phyloP scores from a whole-genome alignment of 1,139 yeast species.

The Kurtzmaniella natalensis region DNA sequence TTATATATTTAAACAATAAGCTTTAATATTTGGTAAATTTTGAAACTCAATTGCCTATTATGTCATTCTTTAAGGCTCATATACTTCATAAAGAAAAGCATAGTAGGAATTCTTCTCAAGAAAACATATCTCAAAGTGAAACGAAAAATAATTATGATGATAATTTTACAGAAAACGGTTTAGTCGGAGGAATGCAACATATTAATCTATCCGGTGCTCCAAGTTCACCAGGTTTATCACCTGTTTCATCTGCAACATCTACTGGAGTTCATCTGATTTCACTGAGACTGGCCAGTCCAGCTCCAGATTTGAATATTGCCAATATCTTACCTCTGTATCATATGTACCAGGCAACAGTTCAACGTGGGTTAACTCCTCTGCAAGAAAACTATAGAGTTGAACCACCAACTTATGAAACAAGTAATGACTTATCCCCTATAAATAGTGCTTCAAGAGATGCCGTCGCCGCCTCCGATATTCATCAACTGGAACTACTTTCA shows the following conservation, averaged over 20 bases:
- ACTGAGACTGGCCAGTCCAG: slow-evolving; percentile 1
- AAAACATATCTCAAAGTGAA: no score
- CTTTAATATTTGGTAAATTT: no score
- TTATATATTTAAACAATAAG: no score
- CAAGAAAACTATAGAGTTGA: slow-evolving; percentile 39
- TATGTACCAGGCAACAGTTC: slow-evolving; percentile 43
- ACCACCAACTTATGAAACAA: slow-evolving; percentile 42
- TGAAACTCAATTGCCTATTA: no score
- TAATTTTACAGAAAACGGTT: no score
- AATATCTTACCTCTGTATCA: slow-evolving; percentile 45
- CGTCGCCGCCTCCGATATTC: background rate
- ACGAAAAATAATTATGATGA: no score
- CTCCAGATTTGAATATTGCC: slow-evolving; percentile 27
- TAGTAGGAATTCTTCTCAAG: no score
- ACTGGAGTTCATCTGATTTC: slow-evolving; percentile 1
- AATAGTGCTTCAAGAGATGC: slow-evolving; percentile 3
- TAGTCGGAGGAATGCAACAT: no score
- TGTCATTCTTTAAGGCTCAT: no score
- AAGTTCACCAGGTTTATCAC: background rate
- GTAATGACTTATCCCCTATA: slow-evolving; percentile 9
- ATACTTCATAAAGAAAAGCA: no score
- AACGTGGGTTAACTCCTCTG: slow-evolving; percentile 33
- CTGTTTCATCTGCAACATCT: background rate
- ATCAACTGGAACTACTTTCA: slow-evolving; percentile 8
- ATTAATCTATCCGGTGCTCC: no score